Conservation (phyloP, 73 alveolate species). For the Blepharisma stoltei region DNA sequence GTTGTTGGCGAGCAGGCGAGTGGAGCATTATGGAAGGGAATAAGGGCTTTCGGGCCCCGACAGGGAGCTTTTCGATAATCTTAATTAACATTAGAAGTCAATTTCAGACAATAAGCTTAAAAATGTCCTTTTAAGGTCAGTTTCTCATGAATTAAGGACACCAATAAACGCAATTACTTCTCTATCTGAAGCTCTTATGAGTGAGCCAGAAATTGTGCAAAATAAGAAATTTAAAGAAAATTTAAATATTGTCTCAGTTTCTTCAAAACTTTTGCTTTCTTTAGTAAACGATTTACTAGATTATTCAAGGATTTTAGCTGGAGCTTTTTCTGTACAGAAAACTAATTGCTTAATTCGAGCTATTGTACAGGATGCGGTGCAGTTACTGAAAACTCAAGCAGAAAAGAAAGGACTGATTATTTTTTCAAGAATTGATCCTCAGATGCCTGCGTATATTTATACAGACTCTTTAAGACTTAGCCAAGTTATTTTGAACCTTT, state of each 20-base stretch:
- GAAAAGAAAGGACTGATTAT: constrained; percentile 24
- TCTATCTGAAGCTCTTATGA: neutral
- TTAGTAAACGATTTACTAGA: constrained; percentile 47
- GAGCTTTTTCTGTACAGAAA: constrained; percentile 29
- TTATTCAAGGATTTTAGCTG: constrained; percentile 32
- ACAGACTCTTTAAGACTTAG: constrained; percentile 38
- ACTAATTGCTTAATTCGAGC: constrained; percentile 3
- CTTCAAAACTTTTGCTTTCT: constrained; percentile 29
- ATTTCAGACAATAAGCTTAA: neutral
- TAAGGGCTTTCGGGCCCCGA: no score
- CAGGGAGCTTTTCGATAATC: no score
- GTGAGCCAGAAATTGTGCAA: neutral
- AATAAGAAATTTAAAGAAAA: neutral
- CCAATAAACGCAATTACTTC: constrained; percentile 24
- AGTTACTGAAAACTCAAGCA: constrained; percentile 32
- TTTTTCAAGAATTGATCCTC: neutral
- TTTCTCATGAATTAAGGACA: constrained; percentile 38
- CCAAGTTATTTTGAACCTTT: constrained; percentile 39
- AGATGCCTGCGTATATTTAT: constrained; percentile 17
- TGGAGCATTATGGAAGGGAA: no score
- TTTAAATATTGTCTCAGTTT: constrained; percentile 4
- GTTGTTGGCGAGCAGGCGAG: no score
- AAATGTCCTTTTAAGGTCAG: constrained; percentile 24
- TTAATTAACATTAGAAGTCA: no score
- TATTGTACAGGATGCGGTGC: constrained; percentile 20